Conservation (phyloP, 179 eudicot species). For the Dionaea muscipula region DNA sequence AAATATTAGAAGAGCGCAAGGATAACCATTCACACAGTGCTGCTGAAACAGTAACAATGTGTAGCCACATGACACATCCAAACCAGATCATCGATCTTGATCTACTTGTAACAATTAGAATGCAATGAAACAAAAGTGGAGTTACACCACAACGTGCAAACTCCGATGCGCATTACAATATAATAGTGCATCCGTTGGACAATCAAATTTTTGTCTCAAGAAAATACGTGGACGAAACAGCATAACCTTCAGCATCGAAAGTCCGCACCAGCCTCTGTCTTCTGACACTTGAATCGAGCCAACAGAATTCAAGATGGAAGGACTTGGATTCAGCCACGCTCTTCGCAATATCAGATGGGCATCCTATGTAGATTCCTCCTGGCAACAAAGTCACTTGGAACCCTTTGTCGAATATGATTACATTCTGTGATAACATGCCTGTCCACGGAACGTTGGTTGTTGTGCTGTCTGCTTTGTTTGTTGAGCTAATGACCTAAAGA, state of each 20-base stretch:
- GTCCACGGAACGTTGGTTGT: conserved; percentile 65
- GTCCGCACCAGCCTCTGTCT: conserved; percentile 92
- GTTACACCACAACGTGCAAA: too few relatives aligned
- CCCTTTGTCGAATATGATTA: conserved; percentile 66
- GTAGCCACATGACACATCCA: too few relatives aligned
- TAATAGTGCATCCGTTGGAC: too few relatives aligned
- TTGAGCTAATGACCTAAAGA: conserved; percentile 43
- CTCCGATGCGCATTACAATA: too few relatives aligned
- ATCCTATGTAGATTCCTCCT: conserved; percentile 94
- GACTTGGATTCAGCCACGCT: conserved; percentile 55
- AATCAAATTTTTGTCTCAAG: conserved; percentile 43
- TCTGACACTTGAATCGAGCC: conserved; percentile 72
- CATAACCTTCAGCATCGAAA: conserved; percentile 68
- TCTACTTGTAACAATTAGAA: too few relatives aligned
- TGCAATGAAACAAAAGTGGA: too few relatives aligned
- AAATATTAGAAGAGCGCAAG: too few relatives aligned
- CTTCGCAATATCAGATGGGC: conserved; percentile 56
- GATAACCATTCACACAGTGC: too few relatives aligned
- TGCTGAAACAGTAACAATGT: too few relatives aligned
- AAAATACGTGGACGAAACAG: conserved; percentile 77
- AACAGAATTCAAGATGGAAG: conserved; percentile 84
- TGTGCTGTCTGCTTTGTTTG: conserved; percentile 28
- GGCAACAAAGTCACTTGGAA: conserved; percentile 68
- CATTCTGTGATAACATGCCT: conserved; percentile 45
- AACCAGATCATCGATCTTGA: too few relatives aligned